Evolutionary conservation across 176 grass and related monocot genomes (phyloP), one percentile per base, ranked within the genome.

Genomic region (Dendrocalamus sinicus): DNA sequence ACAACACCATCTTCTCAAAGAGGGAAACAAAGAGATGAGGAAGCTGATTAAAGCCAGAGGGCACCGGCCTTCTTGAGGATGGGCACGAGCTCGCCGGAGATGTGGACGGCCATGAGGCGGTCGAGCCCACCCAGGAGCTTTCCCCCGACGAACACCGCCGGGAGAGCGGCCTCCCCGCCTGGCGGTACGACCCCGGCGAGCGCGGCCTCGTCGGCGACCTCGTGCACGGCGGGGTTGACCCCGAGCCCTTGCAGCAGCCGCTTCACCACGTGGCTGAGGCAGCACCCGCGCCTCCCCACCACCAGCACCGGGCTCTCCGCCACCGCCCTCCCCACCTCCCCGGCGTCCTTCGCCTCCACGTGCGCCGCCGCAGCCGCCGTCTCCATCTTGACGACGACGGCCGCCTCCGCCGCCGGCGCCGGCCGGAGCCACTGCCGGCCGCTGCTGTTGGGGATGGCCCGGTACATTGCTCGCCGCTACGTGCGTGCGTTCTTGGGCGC

Each of bases 61-160:
- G 93, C 96, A 7, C 93, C 93, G 81, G 96, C 96, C 82, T 94
- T 87, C 90, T 99, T 99, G 19, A 99, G 84, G 69, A 96, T 99
- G 51, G 96, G 93, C 86, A 99, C 93, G 52, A 99, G 96, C 35
- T 99, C 96, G 74, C 96, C 96, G 59, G 93, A 90, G 80, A 96
- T 96, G 75, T 99, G 93, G 53, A 99, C 93, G 71, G 96, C 92
- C 88, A 99, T 94, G 84, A 99, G 90, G 32, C 88, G 88, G 73
- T 99, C 96, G 4, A 99, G 87, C 1, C 93, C 92, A 0, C 96
- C 96, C 9, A 99, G 78, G 19, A 96, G 81, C 84, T 88, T 91
- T 0, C 93, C 96, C 0, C 96, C 96, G 39, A 99, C 89, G 89
- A 96, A 99, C 75, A 99, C 94, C 15, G 72, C 91, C 3, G 96